Base-by-base conservation (phyloP, 768 basidiomycete genomes). In the Daedaleopsis sinensis region DNA sequence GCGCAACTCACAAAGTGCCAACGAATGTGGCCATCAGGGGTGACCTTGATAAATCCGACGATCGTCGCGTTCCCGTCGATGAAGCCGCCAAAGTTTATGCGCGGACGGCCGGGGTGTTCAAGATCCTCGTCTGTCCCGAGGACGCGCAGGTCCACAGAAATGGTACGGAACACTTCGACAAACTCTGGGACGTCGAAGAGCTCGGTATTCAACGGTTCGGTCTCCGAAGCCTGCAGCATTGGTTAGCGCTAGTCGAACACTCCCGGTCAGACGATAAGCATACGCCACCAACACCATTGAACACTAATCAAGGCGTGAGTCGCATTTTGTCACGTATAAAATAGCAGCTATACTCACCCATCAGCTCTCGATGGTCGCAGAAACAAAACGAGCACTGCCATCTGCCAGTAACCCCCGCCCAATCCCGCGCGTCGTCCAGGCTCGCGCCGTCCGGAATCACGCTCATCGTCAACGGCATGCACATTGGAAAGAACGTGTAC, bases 341-440 rank as follows among this genome's bases (percentile, higher is more conserved):
- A 1, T 9, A 32, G 9, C 18, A 24, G 11, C 27, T 27, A 36
- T 15, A 76, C 87, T 71, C 67, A 90, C 88, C 73, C 44, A 88
- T 66, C 39, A 91, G 77, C 50, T 86, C 86, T 6, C 86, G 74
- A 67, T 91, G 88, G 69, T 91, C 88, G 55, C 82, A 80, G 67
- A 88, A 91, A 55, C 82, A 85, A 67, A 89, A 90, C n/a, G 82
- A 80, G 13, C 85, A 80, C 5, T 75, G 73, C 89, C 89, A 91
- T 16, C 71, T 36, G 0, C 89, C 89, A 36, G 77, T 76, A 0
- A 90, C 72, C 3, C 85, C 84, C 1, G 81, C 84, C 86, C 86
- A 87, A 69, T 88, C 86, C 47, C 66, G 60, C 53, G 72, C 75
- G 46, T 71, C 66, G 44, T 76, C 71, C 16, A 80, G 61, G 57